Conservation (phyloP, 2,329 filamentous ascomycete genomes). For the Calonectria multiphialidica region DNA sequence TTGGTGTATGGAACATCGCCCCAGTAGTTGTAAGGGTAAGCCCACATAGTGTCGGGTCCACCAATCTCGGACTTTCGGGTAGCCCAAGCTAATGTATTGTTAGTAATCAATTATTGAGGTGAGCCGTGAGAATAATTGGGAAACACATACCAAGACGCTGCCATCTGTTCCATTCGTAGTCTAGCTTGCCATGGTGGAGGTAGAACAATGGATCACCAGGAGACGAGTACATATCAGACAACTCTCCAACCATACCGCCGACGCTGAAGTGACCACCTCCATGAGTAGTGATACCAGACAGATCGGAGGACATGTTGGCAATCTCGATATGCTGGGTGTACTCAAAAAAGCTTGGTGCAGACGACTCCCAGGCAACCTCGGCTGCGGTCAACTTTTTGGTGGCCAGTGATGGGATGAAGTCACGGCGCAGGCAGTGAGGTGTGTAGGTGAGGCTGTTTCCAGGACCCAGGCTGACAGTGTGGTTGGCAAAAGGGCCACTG, state of each 20-base stretch:
- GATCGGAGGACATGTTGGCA: slow-evolving; percentile 16
- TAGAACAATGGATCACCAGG: slow-evolving; percentile 15
- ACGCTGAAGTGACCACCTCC: slow-evolving; percentile 15
- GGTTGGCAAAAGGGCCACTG: slow-evolving; percentile 13
- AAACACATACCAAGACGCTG: slow-evolving; percentile 7
- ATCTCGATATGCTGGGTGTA: slow-evolving; percentile 15
- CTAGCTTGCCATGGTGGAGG: slow-evolving; percentile 12
- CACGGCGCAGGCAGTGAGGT: slow-evolving; percentile 13
- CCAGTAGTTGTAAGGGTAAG: slow-evolving; percentile 16
- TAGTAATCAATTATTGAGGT: not conserved
- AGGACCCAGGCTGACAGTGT: slow-evolving; percentile 11
- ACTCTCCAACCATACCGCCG: slow-evolving; percentile 16
- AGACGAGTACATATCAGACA: slow-evolving; percentile 18
- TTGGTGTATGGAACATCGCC: slow-evolving; percentile 15
- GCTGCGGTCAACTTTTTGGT: slow-evolving; percentile 8
- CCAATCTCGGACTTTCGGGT: slow-evolving; percentile 14
- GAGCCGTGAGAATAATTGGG: not conserved
- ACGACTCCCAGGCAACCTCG: slow-evolving; percentile 15
- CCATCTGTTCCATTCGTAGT: slow-evolving; percentile 21
- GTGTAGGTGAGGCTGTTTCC: slow-evolving; percentile 12
- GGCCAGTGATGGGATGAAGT: slow-evolving; percentile 15
- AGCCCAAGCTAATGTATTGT: slow-evolving; percentile 16
- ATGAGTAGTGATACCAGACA: slow-evolving; percentile 15
- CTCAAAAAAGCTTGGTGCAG: not conserved
- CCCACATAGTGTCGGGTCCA: slow-evolving; percentile 17